Base-by-base conservation (phyloP, 768 basidiomycete species). In the Macrolepiota albuminosa region DNA sequence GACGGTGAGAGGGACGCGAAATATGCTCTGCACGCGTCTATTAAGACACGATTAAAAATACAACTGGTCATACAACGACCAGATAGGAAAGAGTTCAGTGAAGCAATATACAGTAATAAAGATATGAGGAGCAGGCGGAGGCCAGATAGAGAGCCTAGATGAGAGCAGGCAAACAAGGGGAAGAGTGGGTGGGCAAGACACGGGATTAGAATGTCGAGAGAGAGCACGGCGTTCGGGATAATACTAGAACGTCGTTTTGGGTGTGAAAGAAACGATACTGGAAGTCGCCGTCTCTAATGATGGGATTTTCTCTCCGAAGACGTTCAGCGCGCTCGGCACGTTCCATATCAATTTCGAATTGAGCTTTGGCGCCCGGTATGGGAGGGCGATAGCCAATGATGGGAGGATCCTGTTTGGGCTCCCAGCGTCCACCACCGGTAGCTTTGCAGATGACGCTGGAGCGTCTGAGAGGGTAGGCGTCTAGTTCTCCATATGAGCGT, bases 391-490 rank as follows among this genome's bases (percentile, higher is more conserved):
- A 76, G 54, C 80, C 81, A 67, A 75, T 72, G 58, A 79, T 64
- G 62, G 72, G 74, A 1, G 78, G 73, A 10, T 72, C 71, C 34
- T 78, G 80, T 66, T 85, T 87, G 37, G 91, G 90, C 63, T 83
- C 82, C 90, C 90, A 92, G 37, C 91, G 84, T 16, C 90, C 90
- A 14, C 89, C 89, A 49, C 91, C 90, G 21, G 84, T 82, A 1
- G 86, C 87, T 66, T 92, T 93, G 75, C 90, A 93, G 14, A 90
- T 78, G 52, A 81, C 75, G 65, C 81, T 84, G 3, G 85, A 82
- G 57, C 84, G 82, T 46, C 81, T 78, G 24, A 92, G 81, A 2
- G 90, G 90, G 64, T 92, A 92, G 1, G 86, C 81, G 54, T 85
- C 85, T 33, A 92, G 79, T 69, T 88, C 88, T 61, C 88, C 88